These are phyloP conservation scores for Globisporangium nodosum DNA, from an alignment of 352 stramenopile species.

Conservation along the genomic window DNA sequence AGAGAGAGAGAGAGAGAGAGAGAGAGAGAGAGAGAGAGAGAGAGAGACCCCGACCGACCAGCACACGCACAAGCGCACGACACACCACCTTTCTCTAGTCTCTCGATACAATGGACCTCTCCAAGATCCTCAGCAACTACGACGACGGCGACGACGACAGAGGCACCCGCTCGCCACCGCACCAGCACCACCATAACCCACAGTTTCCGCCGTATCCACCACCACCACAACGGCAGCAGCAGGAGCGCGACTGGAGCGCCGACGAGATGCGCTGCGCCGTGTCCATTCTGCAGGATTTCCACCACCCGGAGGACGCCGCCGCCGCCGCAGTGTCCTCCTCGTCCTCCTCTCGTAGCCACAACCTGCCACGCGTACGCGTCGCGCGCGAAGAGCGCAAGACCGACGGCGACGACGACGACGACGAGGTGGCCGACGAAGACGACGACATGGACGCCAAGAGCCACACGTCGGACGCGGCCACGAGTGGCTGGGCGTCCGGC, in stretches of 20 bases:
- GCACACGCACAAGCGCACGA: background rate
- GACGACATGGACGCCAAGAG: background rate
- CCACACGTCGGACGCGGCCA: slow-evolving; percentile 4
- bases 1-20: too few relatives aligned
- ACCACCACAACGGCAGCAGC: background rate
- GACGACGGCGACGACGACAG: slow-evolving; percentile 10
- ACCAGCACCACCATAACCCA: slow-evolving; percentile 3
- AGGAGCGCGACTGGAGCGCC: slow-evolving; percentile 28
- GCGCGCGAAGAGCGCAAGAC: slow-evolving; percentile 15
- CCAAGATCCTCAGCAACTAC: slow-evolving; percentile 42
- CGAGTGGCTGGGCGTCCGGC: slow-evolving; percentile 10
- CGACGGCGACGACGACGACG: slow-evolving; percentile 1
- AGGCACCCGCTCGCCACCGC: background rate
- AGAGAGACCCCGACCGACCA: too few relatives aligned
- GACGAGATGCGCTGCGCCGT: slow-evolving; percentile 60
- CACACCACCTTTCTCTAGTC: slow-evolving; percentile 4
- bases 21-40: too few relatives aligned
- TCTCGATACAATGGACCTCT: slow-evolving; percentile 31
- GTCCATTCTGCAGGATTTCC: slow-evolving; percentile 61
- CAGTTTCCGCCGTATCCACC: background rate
- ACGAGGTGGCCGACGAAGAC: background rate
- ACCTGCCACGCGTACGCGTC: slow-evolving; percentile 2
- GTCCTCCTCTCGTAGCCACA: too few relatives aligned
- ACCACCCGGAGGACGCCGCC: slow-evolving; percentile 16
- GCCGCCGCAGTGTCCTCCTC: background rate